Conservation (phyloP, 495 filamentous ascomycete genomes). For the Penicillium psychrofluorescens region DNA sequence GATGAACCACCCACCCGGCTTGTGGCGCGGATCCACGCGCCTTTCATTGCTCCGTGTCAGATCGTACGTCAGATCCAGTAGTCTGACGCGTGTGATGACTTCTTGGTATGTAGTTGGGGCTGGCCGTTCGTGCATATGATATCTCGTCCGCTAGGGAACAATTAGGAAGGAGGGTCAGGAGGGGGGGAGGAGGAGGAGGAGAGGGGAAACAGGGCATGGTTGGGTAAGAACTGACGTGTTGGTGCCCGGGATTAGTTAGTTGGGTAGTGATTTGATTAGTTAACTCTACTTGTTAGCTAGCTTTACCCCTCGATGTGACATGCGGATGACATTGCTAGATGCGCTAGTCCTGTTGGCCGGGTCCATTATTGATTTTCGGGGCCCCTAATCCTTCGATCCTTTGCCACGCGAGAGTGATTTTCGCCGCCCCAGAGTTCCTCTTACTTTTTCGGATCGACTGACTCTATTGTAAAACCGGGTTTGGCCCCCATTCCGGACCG, state of each 20-base stretch:
- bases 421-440: no score
- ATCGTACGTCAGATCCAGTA: slow-evolving; percentile 8
- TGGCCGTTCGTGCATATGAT: slow-evolving; percentile 1
- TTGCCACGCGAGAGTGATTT: not conserved
- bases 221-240: slow-evolving; percentile 7
- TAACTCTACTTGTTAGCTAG: no score
- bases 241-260: slow-evolving; percentile 8
- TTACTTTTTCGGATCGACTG: no score
- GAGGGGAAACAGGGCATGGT: not conserved
- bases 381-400: not conserved
- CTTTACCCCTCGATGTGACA: slow-evolving; percentile 12
- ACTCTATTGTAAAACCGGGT: not conserved
- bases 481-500: not conserved
- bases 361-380: not conserved
- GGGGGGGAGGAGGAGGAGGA: not conserved
- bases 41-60: not conserved
- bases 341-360: not conserved
- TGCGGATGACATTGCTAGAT: not conserved
- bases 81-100: no score
- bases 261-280: no score
- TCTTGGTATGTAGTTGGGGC: not conserved
- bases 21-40: no score
- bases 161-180: no score
- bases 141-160: slow-evolving; percentile 3
- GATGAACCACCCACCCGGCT: no score